phyloP scores from a whole-genome alignment of 768 basidiomycete genomes.

The Pulveroboletus sp. region DNA sequence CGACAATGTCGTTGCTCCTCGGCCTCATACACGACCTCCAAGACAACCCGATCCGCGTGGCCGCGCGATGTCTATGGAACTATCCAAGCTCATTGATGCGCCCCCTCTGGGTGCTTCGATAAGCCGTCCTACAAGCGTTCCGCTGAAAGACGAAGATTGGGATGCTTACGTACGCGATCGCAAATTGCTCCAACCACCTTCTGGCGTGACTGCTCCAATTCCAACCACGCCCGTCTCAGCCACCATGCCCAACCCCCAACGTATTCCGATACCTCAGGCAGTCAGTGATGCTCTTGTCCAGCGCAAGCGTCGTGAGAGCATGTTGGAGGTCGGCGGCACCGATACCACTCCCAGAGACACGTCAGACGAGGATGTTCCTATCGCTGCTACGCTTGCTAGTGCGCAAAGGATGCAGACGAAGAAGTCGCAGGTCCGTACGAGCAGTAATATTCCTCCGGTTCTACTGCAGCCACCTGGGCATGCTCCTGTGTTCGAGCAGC shows the following conservation, averaged over 20 bases:
- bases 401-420: slow-evolving; percentile 12
- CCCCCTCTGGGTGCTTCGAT: slow-evolving; percentile 50
- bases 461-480: slow-evolving; percentile 29
- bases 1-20: slow-evolving; percentile 44
- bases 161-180: slow-evolving; percentile 82
- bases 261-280: slow-evolving; percentile 60
- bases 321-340: slow-evolving; percentile 43
- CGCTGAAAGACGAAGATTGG: slow-evolving; percentile 78
- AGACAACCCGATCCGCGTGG: slow-evolving; percentile 64
- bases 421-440: slow-evolving; percentile 19
- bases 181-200: slow-evolving; percentile 78
- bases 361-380: slow-evolving; percentile 35
- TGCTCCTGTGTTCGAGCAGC: slow-evolving; percentile 26
- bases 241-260: slow-evolving; percentile 32
- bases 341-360: slow-evolving; percentile 31
- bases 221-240: slow-evolving; percentile 47
- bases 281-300: slow-evolving; percentile 71
- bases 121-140: slow-evolving; percentile 66
- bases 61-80: slow-evolving; percentile 71
- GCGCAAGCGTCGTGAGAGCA: slow-evolving; percentile 69
- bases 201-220: slow-evolving; percentile 78
- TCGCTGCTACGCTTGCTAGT: slow-evolving; percentile 21
- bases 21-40: slow-evolving; percentile 66
- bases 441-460: slow-evolving; percentile 24
- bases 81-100: slow-evolving; percentile 45